Percentiles rank a stretch among this genome's conserved stretches.
phyloP scores from a whole-genome alignment of 2,329 filamentous ascomycete species.

The Lizonia empirigonia region DNA sequence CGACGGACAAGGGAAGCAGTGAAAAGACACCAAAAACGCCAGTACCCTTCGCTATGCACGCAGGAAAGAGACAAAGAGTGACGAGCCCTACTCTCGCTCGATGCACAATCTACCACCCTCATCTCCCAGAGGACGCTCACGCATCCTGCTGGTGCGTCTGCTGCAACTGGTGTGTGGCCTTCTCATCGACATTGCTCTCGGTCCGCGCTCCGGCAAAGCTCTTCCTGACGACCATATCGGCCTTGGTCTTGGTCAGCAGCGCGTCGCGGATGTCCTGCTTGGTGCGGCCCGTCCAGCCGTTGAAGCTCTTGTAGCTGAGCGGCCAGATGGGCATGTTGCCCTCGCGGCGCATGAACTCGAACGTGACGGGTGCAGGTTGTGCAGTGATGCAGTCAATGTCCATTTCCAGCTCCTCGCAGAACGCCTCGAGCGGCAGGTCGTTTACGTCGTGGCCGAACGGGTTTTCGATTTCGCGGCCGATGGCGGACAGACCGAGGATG shows the following conservation, averaged over 20 bases:
- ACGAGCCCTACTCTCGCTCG: not conserved
- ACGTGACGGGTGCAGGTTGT: conserved; percentile 57
- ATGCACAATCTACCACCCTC: conserved; percentile 4
- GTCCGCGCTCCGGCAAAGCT: conserved; percentile 32
- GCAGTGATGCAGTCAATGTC: conserved; percentile 77
- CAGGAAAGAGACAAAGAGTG: conserved; percentile 14
- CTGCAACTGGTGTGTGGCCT: conserved; percentile 21
- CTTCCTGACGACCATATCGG: conserved; percentile 43
- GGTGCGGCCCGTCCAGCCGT: conserved; percentile 44
- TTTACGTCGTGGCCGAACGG: conserved; percentile 86
- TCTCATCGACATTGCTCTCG: conserved; percentile 31
- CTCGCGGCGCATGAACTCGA: conserved; percentile 57
- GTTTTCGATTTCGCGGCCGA: conserved; percentile 83
- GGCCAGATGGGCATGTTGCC: conserved; percentile 64
- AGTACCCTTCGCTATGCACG: conserved; percentile 16
- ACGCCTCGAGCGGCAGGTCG: conserved; percentile 67
- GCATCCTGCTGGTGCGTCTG: conserved; percentile 23
- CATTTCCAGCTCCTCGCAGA: conserved; percentile 73
- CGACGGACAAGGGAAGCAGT: not conserved
- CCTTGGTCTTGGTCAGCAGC: conserved; percentile 50
- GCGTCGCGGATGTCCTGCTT: conserved; percentile 53
- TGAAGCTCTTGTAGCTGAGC: conserved; percentile 52
- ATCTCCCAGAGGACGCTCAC: not conserved
- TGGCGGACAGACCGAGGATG: conserved; percentile 76
- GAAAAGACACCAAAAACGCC: conserved; percentile 6